Conservation (phyloP, 108 stramenopile species). For the Seminavis robusta region DNA sequence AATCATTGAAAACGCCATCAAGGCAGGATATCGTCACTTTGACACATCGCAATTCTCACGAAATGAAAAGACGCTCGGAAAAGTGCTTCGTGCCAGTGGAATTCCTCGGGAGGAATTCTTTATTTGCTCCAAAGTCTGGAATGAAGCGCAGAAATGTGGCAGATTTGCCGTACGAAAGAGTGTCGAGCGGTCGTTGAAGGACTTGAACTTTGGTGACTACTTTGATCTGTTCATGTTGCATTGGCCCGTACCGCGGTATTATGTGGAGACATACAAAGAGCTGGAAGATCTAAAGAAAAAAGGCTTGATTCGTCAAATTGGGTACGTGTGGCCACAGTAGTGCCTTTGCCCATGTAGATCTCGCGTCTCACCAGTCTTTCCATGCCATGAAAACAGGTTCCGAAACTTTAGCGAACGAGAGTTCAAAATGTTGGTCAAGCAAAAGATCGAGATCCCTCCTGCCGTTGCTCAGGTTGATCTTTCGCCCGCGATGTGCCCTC, state of each 20-base stretch:
- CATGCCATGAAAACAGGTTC: constrained; percentile 64
- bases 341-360: constrained; percentile 76
- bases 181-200: constrained; percentile 51
- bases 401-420: constrained; percentile 72
- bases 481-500: constrained; percentile 43
- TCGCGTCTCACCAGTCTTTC: constrained; percentile 69
- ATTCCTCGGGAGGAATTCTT: constrained; percentile 70
- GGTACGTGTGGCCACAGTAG: constrained; percentile 62
- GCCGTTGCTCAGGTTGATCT: too few species aligned
- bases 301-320: constrained; percentile 40
- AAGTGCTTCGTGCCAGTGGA: constrained; percentile 30
- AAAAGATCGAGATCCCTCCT: too few species aligned
- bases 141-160: constrained; percentile 78
- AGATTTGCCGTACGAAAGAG: constrained; percentile 70
- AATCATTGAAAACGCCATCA: constrained; percentile 63
- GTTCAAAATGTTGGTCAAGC: too few species aligned
- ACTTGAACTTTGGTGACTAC: too few species aligned
- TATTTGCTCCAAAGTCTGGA: constrained; percentile 91
- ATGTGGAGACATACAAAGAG: constrained; percentile 53
- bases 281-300: constrained; percentile 31
- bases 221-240: constrained; percentile 74
- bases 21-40: constrained; percentile 80
- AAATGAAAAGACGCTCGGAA: constrained; percentile 81
- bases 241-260: constrained; percentile 54
- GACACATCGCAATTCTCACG: constrained; percentile 89